Percentiles rank a stretch among this genome's conserved stretches.
Evolutionary conservation across 2,329 filamentous ascomycete species (phyloP).

Genomic region (Ophiocordyceps camponoti-rufipedis): DNA sequence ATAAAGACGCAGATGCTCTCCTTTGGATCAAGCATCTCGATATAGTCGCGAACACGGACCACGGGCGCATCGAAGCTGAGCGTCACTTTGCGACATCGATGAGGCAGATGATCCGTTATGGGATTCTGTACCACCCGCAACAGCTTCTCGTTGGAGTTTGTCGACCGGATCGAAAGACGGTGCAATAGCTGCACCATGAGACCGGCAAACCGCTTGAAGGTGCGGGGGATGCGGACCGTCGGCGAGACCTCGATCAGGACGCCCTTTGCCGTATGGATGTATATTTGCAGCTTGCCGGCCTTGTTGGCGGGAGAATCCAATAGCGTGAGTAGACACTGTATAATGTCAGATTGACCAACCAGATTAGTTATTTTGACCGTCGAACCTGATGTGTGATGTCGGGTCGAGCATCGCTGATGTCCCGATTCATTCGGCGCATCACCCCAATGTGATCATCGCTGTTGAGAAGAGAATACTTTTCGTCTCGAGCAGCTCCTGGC

Average conservation of each 20-base stretch:
- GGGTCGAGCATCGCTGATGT: slow-evolving; percentile 92
- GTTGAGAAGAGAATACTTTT: slow-evolving; percentile 95
- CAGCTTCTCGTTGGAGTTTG: slow-evolving; percentile 93
- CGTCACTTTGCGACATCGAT: slow-evolving; percentile 95
- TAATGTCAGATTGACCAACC: slow-evolving; percentile 9
- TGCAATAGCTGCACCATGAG: slow-evolving; percentile 97
- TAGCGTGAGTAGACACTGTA: slow-evolving; percentile 83
- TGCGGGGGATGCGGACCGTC: slow-evolving; percentile 92
- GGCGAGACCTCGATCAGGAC: slow-evolving; percentile 96
- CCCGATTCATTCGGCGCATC: slow-evolving; percentile 98
- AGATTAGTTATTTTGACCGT: neutral
- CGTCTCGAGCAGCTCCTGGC: slow-evolving; percentile 53
- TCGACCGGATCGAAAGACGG: slow-evolving; percentile 86
- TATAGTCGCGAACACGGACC: slow-evolving; percentile 75
- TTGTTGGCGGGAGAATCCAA: slow-evolving; percentile 98
- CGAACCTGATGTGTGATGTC: slow-evolving; percentile 94
- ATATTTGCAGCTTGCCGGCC: slow-evolving; percentile 91
- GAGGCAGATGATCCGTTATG: slow-evolving; percentile 88
- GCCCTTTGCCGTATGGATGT: slow-evolving; percentile 93
- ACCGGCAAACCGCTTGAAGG: slow-evolving; percentile 96
- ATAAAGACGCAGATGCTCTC: slow-evolving; percentile 97
- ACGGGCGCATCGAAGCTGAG: slow-evolving; percentile 85
- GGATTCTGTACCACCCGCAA: slow-evolving; percentile 96
- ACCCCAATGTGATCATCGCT: slow-evolving; percentile 98
- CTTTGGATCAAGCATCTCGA: slow-evolving; percentile 57